Percentiles rank a stretch among this genome's conserved stretches.
phyloP scores from a whole-genome alignment of 2,329 filamentous ascomycete genomes.

The Hansfordia pulvinata region DNA sequence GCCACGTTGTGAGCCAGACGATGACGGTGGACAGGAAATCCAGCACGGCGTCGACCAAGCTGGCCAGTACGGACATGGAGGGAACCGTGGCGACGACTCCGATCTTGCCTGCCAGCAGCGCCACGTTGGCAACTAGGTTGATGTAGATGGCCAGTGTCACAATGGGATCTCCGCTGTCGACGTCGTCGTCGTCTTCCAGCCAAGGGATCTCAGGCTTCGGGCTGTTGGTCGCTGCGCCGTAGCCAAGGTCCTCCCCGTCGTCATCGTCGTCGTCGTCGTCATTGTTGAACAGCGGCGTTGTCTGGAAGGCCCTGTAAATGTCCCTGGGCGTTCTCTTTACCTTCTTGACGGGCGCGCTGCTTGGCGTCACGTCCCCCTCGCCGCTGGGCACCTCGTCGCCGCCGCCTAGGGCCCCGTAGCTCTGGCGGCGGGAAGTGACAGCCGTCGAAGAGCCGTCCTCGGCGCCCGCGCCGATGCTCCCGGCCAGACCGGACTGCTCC shows the following conservation, averaged over 20 bases:
- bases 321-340: conserved; percentile 74
- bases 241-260: conserved; percentile 26
- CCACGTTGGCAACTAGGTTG: conserved; percentile 66
- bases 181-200: conserved; percentile 54
- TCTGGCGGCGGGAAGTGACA: neutral
- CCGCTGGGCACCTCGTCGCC: conserved; percentile 2
- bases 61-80: conserved; percentile 70
- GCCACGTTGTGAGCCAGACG: conserved; percentile 62
- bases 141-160: conserved; percentile 82
- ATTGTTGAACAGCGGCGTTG: conserved; percentile 47
- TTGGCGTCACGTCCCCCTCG: conserved; percentile 4
- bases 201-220: conserved; percentile 50
- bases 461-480: conserved; percentile 16
- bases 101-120: conserved; percentile 60
- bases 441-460: conserved; percentile 8
- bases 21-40: conserved; percentile 75
- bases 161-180: conserved; percentile 60
- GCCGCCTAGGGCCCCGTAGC: neutral
- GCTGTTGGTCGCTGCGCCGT: conserved; percentile 15
- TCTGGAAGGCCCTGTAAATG: conserved; percentile 66
- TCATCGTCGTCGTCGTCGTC: conserved; percentile 29
- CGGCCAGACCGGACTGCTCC: conserved; percentile 30
- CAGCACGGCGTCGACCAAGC: conserved; percentile 64
- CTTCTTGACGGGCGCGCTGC: conserved; percentile 23
- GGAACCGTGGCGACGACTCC: conserved; percentile 65